A percentile compares a stretch with the other conserved stretches of the same genome.
phyloP scores from a whole-genome alignment of 2,329 filamentous ascomycete species.

The Colletotrichum sp. region DNA sequence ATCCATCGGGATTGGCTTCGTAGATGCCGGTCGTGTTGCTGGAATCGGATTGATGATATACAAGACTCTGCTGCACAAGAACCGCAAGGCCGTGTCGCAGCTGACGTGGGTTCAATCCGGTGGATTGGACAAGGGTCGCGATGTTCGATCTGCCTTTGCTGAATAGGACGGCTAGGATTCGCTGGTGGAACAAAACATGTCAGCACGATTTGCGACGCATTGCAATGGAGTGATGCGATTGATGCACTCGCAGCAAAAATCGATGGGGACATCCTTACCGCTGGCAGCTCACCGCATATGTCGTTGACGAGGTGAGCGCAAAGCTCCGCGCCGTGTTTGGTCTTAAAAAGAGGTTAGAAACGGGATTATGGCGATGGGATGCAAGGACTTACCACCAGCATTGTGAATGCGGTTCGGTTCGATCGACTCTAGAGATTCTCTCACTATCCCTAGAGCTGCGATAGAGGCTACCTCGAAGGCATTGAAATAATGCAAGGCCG shows the following conservation, averaged over 20 bases:
- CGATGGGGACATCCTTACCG: slow-evolving; percentile 63
- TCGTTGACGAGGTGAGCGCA: slow-evolving; percentile 90
- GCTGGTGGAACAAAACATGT: slow-evolving; percentile 53
- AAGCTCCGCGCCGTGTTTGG: slow-evolving; percentile 82
- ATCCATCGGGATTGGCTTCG: slow-evolving; percentile 79
- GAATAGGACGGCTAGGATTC: slow-evolving; percentile 82
- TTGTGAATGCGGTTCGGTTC: slow-evolving; percentile 39
- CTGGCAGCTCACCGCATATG: slow-evolving; percentile 88
- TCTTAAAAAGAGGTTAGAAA: slow-evolving; percentile 42
- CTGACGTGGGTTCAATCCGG: slow-evolving; percentile 75
- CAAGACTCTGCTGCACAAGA: slow-evolving; percentile 86
- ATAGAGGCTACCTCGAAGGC: slow-evolving; percentile 71
- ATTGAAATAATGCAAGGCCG: slow-evolving; percentile 50
- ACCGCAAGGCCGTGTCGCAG: slow-evolving; percentile 83
- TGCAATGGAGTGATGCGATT: slow-evolving; percentile 1
- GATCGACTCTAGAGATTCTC: slow-evolving; percentile 77
- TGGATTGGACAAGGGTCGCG: slow-evolving; percentile 71
- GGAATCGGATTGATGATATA: slow-evolving; percentile 73
- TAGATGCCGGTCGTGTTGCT: slow-evolving; percentile 74
- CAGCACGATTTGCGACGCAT: not conserved
- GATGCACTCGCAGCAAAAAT: not conserved
- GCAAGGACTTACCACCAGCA: slow-evolving; percentile 53
- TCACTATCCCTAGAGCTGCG: slow-evolving; percentile 79
- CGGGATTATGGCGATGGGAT: not conserved
- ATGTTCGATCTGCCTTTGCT: slow-evolving; percentile 80